A percentile compares a stretch with the other conserved stretches of the same genome.
These are phyloP conservation scores for Ceratobasidium sp. DNA, from an alignment of 1,284 basidiomycete genomes.

Conservation along the genomic window DNA sequence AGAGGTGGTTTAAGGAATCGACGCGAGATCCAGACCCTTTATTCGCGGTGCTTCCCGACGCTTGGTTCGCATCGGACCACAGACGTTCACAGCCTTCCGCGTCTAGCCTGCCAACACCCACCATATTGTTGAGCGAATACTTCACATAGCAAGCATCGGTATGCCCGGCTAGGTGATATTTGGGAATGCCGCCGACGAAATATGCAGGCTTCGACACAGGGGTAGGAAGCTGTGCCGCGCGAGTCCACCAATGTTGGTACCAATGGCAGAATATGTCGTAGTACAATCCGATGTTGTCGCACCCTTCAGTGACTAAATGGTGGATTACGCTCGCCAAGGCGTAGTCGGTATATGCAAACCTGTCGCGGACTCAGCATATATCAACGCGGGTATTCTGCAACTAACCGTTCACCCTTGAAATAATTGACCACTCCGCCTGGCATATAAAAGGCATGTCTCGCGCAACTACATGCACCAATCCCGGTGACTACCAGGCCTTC, in stretches of 20 bases:
- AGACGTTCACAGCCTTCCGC: constrained; percentile 12
- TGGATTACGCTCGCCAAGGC: background rate
- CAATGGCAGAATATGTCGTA: constrained; percentile 36
- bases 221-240: background rate
- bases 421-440: background rate
- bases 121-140: constrained; percentile 14
- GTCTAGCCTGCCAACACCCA: background rate
- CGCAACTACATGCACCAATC: constrained; percentile 3
- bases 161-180: constrained; percentile 24
- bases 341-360: constrained; percentile 30
- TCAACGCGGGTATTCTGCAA: background rate
- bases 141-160: background rate
- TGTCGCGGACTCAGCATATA: background rate
- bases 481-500: background rate
- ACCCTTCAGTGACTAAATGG: background rate
- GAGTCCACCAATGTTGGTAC: background rate
- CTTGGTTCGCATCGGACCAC: constrained; percentile 28
- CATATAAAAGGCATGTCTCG: background rate
- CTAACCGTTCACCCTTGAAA: constrained; percentile 9
- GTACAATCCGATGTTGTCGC: background rate
- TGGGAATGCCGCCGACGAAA: constrained; percentile 15
- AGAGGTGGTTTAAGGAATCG: constrained; percentile 9
- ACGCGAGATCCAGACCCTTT: background rate
- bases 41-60: constrained; percentile 7
- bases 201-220: background rate